Conservation (phyloP, 768 basidiomycete genomes). For the Lactifluus piperatus region DNA sequence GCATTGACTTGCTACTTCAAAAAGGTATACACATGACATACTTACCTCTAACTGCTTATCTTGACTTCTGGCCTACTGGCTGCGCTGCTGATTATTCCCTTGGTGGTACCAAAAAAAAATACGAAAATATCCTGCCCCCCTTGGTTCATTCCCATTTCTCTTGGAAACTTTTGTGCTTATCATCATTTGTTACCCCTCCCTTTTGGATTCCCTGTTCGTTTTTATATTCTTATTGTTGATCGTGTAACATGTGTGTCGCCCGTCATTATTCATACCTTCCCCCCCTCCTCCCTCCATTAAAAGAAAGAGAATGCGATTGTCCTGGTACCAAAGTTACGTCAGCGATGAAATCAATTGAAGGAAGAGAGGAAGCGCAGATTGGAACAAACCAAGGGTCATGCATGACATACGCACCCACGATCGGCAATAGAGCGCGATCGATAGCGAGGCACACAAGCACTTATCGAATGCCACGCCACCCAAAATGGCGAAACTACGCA, state of each 20-base stretch:
- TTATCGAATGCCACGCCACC: neutral
- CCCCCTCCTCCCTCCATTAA: neutral
- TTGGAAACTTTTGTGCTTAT: neutral
- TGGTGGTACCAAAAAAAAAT: neutral
- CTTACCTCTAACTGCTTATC: neutral
- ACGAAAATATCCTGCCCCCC: neutral
- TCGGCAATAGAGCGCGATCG: conserved; percentile 9
- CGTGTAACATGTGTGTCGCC: conserved; percentile 11
- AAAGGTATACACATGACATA: neutral
- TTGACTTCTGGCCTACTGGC: no score
- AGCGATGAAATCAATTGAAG: neutral
- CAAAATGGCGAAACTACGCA: neutral
- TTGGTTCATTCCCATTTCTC: neutral
- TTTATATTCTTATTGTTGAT: conserved; percentile 18
- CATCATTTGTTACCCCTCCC: neutral
- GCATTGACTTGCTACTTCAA: no score
- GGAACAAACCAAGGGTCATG: neutral
- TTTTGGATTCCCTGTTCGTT: conserved; percentile 6
- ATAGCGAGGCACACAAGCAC: neutral
- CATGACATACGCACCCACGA: neutral
- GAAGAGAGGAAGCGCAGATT: neutral
- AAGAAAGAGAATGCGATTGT: neutral
- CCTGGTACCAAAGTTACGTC: neutral
- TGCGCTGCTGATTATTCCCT: neutral
- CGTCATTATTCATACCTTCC: neutral